Evolutionary conservation across 2,329 filamentous ascomycete species (phyloP).

Genomic region (Aspergillus cejpii): DNA sequence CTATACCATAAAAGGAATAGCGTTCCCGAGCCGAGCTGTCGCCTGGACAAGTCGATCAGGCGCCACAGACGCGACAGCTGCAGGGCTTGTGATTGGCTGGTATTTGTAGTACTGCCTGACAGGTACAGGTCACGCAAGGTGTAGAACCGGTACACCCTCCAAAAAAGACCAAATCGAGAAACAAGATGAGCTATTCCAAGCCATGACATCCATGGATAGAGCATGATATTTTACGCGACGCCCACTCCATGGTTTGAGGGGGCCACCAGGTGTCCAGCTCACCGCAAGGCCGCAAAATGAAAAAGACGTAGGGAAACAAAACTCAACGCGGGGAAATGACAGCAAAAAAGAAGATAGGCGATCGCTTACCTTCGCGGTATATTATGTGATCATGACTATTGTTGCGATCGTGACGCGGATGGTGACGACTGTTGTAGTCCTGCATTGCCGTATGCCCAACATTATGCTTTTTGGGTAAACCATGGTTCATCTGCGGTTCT

Average conservation of each 20-base stretch:
- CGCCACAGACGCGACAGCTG: conserved; percentile 13
- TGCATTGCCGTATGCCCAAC: conserved; percentile 5
- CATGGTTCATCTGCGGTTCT: conserved; percentile 18
- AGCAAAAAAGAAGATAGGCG: conserved; percentile 5
- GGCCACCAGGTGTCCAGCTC: too few relatives aligned
- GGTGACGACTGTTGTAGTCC: conserved; percentile 6
- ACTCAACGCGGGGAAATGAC: conserved; percentile 4
- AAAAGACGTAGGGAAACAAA: neutral
- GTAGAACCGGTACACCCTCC: neutral
- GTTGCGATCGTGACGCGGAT: conserved; percentile 6
- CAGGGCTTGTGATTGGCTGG: conserved; percentile 16
- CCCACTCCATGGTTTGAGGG: too few relatives aligned
- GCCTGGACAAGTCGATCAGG: conserved; percentile 26
- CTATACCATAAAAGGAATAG: conserved; percentile 28
- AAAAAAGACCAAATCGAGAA: too few relatives aligned
- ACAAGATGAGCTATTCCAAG: too few relatives aligned
- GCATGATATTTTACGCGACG: too few relatives aligned
- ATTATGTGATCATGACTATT: conserved; percentile 15
- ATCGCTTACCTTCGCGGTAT: conserved; percentile 26
- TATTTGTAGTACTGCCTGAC: conserved; percentile 3
- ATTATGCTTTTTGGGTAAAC: conserved; percentile 17
- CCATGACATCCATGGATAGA: too few relatives aligned
- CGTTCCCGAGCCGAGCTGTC: conserved; percentile 27
- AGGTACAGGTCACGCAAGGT: conserved; percentile 6
- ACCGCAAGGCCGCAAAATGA: too few relatives aligned